A percentile compares a stretch with the other conserved stretches of the same genome.
Evolutionary conservation across 2,329 filamentous ascomycete genomes (phyloP).

Genomic region (Diaporthe amygdali): DNA sequence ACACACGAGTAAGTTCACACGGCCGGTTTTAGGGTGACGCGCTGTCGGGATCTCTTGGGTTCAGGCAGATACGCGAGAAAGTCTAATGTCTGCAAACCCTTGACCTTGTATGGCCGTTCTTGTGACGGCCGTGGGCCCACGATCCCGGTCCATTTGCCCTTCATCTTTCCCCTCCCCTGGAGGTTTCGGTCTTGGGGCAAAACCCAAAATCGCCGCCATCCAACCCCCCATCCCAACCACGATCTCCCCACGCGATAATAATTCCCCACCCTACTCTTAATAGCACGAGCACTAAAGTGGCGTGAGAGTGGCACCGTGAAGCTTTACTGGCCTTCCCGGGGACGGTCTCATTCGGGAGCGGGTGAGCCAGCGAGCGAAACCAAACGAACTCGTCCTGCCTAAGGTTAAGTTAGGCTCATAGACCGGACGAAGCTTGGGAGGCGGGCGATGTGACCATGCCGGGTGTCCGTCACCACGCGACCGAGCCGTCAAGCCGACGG

Average conservation of each 20-base stretch:
- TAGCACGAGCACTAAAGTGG: not conserved
- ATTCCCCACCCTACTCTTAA: not conserved
- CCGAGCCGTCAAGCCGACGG: not conserved
- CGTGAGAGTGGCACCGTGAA: not conserved
- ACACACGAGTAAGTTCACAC: slow-evolving; percentile 6
- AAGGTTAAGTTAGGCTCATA: not conserved
- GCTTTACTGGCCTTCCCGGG: not conserved
- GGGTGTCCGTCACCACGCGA: not conserved
- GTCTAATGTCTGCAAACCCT: slow-evolving; percentile 7
- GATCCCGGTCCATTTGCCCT: not conserved
- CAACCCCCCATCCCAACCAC: not conserved
- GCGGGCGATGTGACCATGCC: not conserved
- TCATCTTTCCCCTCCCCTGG: not conserved
- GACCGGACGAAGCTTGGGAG: slow-evolving; percentile 4
- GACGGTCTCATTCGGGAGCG: slow-evolving; percentile 10
- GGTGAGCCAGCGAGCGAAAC: not conserved
- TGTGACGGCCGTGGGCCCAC: not conserved
- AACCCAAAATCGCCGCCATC: not conserved
- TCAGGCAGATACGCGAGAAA: slow-evolving; percentile 20
- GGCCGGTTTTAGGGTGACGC: slow-evolving; percentile 21
- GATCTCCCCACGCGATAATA: not conserved
- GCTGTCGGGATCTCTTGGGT: slow-evolving; percentile 18
- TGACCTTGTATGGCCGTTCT: not conserved
- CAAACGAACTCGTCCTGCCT: not conserved
- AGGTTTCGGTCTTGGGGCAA: not conserved